Conservation (phyloP, 2,329 filamentous ascomycete species). For the Colletotrichum caudatum region DNA sequence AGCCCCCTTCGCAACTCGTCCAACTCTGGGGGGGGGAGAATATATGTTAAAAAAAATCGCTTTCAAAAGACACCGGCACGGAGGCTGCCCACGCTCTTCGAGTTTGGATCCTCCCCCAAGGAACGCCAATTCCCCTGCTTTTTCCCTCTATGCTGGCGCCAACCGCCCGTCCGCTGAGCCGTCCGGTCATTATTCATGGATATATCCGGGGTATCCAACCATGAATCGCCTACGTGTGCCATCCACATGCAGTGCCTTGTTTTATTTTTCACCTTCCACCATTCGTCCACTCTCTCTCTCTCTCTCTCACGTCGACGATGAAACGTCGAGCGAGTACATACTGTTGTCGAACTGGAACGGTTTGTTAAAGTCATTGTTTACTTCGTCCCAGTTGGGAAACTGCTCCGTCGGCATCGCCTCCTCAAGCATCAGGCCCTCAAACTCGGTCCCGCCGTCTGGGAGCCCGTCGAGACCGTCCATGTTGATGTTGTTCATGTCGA, state of each 20-base stretch:
- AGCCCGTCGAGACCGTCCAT: conserved; percentile 47
- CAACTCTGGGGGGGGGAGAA: conserved; percentile 3
- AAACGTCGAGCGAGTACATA: conserved; percentile 51
- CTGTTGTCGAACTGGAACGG: conserved; percentile 64
- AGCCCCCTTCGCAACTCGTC: neutral
- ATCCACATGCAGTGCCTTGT: neutral
- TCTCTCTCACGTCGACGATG: conserved; percentile 36
- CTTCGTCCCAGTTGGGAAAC: conserved; percentile 62
- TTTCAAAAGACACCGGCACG: conserved; percentile 19
- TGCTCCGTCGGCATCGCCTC: conserved; percentile 39
- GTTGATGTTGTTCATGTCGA: conserved; percentile 56
- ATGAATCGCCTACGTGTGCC: conserved; percentile 10
- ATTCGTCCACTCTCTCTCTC: neutral
- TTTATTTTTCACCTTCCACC: neutral
- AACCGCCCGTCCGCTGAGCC: conserved; percentile 25
- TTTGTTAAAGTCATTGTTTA: conserved; percentile 63
- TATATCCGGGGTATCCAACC: conserved; percentile 34
- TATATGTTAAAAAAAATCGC: conserved; percentile 24
- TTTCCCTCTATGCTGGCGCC: conserved; percentile 31
- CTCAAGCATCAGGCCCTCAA: conserved; percentile 43
- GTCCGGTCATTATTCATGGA: conserved; percentile 36
- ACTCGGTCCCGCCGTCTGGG: conserved; percentile 39
- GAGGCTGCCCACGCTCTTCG: conserved; percentile 1
- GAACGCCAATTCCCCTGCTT: conserved; percentile 39
- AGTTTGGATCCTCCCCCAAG: conserved; percentile 14